Evolutionary conservation across 805 yeast species (phyloP).

Genomic region (Lachancea sp.): DNA sequence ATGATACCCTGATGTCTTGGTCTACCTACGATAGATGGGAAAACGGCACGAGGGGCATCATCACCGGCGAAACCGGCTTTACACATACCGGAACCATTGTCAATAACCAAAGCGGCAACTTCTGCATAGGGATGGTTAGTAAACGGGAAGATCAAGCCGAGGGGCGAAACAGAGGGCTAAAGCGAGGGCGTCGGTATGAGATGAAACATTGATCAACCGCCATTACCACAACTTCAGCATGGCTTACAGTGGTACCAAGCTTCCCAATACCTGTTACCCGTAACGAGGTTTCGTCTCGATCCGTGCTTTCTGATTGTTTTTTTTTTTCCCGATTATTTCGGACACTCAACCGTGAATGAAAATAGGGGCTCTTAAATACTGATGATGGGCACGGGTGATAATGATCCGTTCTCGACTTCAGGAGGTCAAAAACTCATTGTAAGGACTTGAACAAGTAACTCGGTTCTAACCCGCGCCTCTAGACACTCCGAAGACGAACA

Average conservation of each 20-base stretch:
- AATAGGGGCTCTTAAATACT: conserved; percentile 3
- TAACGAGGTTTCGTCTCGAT: too few species aligned
- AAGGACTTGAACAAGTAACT: too few species aligned
- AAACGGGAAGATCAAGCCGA: not conserved
- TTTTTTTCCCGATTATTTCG: too few species aligned
- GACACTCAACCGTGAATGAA: not conserved
- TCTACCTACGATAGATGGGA: conserved; percentile 99
- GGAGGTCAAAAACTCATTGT: not conserved
- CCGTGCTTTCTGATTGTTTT: too few species aligned
- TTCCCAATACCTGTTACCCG: too few species aligned
- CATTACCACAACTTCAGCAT: not conserved
- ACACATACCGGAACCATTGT: conserved; percentile 99
- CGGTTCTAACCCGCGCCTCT: too few species aligned
- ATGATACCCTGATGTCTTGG: conserved; percentile 99
- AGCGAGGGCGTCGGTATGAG: not conserved
- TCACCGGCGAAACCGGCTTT: conserved; percentile 99
- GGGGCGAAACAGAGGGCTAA: not conserved
- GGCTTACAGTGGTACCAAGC: too few species aligned
- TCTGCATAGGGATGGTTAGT: conserved; percentile 20
- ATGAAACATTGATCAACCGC: not conserved
- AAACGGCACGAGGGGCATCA: conserved; percentile 99
- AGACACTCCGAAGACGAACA: too few species aligned
- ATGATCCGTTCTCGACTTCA: too few species aligned
- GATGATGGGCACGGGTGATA: too few species aligned
- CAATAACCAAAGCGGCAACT: conserved; percentile 67